Evolutionary conservation across 208 protist genomes (phyloP), one percentile per base, ranked within the genome.

Genomic region (Trypanosoma cruzi): DNA sequence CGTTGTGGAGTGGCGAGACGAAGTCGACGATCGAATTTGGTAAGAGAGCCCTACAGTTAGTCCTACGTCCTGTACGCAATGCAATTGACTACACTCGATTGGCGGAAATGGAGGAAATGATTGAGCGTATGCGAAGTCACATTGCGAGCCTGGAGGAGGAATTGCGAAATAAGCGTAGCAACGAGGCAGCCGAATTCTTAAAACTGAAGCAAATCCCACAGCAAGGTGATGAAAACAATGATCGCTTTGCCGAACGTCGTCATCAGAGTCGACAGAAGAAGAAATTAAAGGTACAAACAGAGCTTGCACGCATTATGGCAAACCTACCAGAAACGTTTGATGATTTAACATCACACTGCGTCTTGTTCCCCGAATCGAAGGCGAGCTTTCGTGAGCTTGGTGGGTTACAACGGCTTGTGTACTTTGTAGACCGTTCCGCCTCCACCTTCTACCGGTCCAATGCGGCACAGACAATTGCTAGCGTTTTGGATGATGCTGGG

Each of bases 101-200:
- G 31, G 92, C 90, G 14, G 92, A 97, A 78, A 97, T 97, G 92
- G 90, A 97, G 80, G 84, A 86, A 26, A 96, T 96, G 89, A 97
- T 97, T 79, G 92, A 97, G 79, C 76, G 81, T 28, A 97, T 97
- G 93, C 86, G 89, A 4, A 82, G 79, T 16, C 93, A 95, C 84
- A 96, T 96, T 59, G 75, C 73, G 50, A 86, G 75, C 18, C 79
- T 95, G 28, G 87, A 96, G 80, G 81, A 94, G 72, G 85, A 82
- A 67, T 76, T 94, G 58, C 71, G 84, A 52, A 79, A 81, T 68
- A 88, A 95, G 56, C 44, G 75, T 37, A 86, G 68, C 62, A 71
- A 44, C 26, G 84, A 93, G 53, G 81, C 77, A 18, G 84, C 86
- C 4, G 84, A 80, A n/a, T 95, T 94, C 46, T 62, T 96, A 62